Evolutionary conservation across 345 rosid species (phyloP).

Genomic region (Leavenworthia alabamica): DNA sequence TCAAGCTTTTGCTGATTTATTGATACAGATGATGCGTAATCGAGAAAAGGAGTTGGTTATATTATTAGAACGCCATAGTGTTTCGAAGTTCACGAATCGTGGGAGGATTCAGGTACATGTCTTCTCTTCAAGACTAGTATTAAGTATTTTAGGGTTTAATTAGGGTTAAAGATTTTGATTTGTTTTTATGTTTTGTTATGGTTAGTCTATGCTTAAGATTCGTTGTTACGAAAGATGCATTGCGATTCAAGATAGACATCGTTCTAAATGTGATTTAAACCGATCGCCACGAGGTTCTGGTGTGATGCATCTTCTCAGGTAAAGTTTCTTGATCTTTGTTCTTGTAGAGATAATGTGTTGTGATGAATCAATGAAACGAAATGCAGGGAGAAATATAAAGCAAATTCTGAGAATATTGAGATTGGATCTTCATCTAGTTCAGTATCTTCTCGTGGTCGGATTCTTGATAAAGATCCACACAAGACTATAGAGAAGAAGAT

Average conservation of each 20-base stretch:
- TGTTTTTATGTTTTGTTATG: neutral
- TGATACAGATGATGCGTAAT: slow-evolving; percentile 47
- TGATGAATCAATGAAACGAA: neutral
- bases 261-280: slow-evolving; percentile 27
- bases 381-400: slow-evolving; percentile 48
- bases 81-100: slow-evolving; percentile 60
- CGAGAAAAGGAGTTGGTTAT: slow-evolving; percentile 45
- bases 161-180: slow-evolving; percentile 3
- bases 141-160: neutral
- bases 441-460: neutral
- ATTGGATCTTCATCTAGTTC: slow-evolving; percentile 15
- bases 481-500: slow-evolving; percentile 24
- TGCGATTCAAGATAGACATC: slow-evolving; percentile 41
- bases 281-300: slow-evolving; percentile 37
- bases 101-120: slow-evolving; percentile 64
- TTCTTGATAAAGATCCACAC: slow-evolving; percentile 10
- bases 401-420: slow-evolving; percentile 24
- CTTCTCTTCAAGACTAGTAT: neutral
- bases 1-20: slow-evolving; percentile 70
- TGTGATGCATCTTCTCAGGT: slow-evolving; percentile 40
- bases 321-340: neutral
- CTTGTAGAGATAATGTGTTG: neutral
- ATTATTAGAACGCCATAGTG: slow-evolving; percentile 43
- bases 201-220: slow-evolving; percentile 60
- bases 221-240: slow-evolving; percentile 48